Evolutionary conservation across 495 filamentous ascomycete species (phyloP).

Genomic region (Astrocystis sublimbata): DNA sequence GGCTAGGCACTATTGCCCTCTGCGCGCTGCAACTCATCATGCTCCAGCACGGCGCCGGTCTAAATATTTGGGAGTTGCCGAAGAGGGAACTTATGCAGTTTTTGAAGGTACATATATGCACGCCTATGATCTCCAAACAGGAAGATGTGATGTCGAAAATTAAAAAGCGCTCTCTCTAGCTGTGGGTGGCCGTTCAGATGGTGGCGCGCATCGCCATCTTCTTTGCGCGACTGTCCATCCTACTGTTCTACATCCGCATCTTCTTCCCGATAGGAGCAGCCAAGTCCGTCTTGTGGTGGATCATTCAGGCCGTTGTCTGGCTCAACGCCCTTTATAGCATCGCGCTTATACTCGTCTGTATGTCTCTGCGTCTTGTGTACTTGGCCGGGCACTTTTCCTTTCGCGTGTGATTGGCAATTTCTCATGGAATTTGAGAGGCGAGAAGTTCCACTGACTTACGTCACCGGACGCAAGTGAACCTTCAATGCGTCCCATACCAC

Average conservation of each 20-base stretch:
- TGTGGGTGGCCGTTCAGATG: conserved; percentile 19
- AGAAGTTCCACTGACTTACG: too few relatives aligned
- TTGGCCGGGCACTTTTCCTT: too few relatives aligned
- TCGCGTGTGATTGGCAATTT: too few relatives aligned
- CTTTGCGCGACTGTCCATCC: conserved; percentile 39
- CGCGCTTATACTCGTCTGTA: conserved; percentile 20
- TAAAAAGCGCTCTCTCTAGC: conserved; percentile 9
- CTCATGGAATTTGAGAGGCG: too few relatives aligned
- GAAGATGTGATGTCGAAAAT: too few relatives aligned
- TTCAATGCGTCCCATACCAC: conserved; percentile 21
- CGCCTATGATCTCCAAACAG: background rate
- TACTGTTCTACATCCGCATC: conserved; percentile 42
- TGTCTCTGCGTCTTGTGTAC: too few relatives aligned
- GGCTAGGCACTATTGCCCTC: conserved; percentile 16
- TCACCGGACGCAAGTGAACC: too few relatives aligned
- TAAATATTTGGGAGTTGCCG: conserved; percentile 20
- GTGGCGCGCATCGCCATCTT: conserved; percentile 45
- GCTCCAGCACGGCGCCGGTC: conserved; percentile 16
- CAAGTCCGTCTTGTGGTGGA: conserved; percentile 19
- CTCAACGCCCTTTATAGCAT: conserved; percentile 21
- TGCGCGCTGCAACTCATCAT: conserved; percentile 14
- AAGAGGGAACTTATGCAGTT: conserved; percentile 1
- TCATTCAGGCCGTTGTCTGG: conserved; percentile 21
- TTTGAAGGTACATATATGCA: conserved; percentile 10
- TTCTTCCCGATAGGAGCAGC: conserved; percentile 28